Evolutionary conservation across 2,329 filamentous ascomycete genomes (phyloP), one percentile per base, ranked within the genome.

Genomic region (Colletotrichum zoysiae): DNA sequence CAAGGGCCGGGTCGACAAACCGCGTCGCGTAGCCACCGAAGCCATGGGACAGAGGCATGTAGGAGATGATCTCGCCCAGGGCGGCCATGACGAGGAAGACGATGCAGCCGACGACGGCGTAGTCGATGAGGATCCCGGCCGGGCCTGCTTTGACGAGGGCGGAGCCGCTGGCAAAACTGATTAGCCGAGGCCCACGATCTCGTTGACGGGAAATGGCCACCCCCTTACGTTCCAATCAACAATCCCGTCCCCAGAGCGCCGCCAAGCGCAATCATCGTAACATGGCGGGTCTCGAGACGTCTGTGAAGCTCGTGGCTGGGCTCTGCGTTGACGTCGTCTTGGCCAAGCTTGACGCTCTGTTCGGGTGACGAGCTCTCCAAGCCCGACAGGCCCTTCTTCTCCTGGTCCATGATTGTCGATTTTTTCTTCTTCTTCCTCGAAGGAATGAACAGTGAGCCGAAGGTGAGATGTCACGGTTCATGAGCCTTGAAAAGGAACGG

Each of bases 11-110:
- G 76, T 92, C 90, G 74, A 87, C 87, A 80, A 91, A 92, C 63
- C 90, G 86, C 55, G 86, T 84, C 30, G 90, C 90, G 74, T 91
- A 92, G 59, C 89, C 89, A 56, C 89, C 88, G 77, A 92, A 92
- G 71, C 89, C 77, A 35, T 79, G 77, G n/a, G 76, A 75, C 48
- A 77, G 70, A 0, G 79, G 78, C n/a, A 79, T 65, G 12, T 76
- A 77, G 0, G 79, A 71, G 1, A 77, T 76, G 76, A 80, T 79
- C 69, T 82, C 81, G 18, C 81, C 81, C 20, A 82, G 75, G 11
- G 78, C 79, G 20, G 81, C 80, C 84, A 90, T 90, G 76, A 89
- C 86, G 23, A 85, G 86, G 78, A 84, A 89, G 40, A 90, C 86
- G 59, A 89, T 83, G 5, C 84, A 76, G 65, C 81, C 84, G 75